phyloP scores from a whole-genome alignment of 2,329 filamentous ascomycete genomes.

The Cryphonectria radicalis region DNA sequence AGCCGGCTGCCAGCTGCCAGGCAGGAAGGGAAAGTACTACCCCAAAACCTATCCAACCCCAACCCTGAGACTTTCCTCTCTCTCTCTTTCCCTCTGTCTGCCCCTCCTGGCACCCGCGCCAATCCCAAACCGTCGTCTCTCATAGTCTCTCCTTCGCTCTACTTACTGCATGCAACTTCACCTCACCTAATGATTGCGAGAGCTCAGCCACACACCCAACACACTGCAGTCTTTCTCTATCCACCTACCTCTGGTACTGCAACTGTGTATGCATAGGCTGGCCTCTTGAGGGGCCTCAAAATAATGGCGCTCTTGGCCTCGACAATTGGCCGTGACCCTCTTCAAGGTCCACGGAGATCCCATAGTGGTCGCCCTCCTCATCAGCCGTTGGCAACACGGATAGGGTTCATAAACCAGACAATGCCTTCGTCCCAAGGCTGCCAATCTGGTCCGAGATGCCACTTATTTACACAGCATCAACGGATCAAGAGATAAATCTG shows the following conservation, averaged over 20 bases:
- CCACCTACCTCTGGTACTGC: constrained; percentile 6
- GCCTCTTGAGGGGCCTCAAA: constrained; percentile 5
- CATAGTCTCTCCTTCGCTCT: neutral
- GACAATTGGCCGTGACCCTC: constrained; percentile 23
- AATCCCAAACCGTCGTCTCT: neutral
- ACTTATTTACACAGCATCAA: constrained; percentile 6
- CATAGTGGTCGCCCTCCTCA: constrained; percentile 17
- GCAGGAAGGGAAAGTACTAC: neutral
- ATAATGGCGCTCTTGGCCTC: constrained; percentile 19
- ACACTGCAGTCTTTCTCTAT: neutral
- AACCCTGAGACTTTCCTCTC: constrained; percentile 10
- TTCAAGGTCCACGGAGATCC: constrained; percentile 6
- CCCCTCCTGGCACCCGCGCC: neutral
- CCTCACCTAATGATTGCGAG: neutral
- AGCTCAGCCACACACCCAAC: constrained; percentile 5
- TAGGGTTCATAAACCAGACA: constrained; percentile 30
- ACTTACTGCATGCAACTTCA: neutral
- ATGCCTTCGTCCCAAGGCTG: constrained; percentile 24
- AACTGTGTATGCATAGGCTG: constrained; percentile 14
- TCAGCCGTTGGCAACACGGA: constrained; percentile 11
- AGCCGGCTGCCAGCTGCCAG: neutral
- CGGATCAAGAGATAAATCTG: constrained; percentile 7
- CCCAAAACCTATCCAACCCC: neutral
- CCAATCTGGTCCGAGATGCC: constrained; percentile 13
- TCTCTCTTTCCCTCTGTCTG: neutral